Evolutionary conservation across 371 early-diverging fungal genomes (phyloP).

Genomic region (Sporodiniella umbellata): DNA sequence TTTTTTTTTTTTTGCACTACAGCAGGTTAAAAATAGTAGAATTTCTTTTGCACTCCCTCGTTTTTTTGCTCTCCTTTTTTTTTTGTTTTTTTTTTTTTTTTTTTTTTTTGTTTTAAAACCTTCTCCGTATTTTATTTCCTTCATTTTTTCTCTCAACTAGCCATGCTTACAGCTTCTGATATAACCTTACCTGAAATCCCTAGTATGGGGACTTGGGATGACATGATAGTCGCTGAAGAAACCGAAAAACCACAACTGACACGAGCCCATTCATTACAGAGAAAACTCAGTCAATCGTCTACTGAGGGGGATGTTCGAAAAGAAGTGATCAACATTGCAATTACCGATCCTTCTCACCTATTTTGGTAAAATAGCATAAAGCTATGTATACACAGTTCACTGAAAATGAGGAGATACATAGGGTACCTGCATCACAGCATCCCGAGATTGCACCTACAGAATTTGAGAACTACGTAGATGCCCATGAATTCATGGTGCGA

Average conservation of each 20-base stretch:
- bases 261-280: constrained; percentile 26
- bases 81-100: not conserved
- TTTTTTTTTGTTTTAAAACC: not conserved
- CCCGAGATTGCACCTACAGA: constrained; percentile 61
- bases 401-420: constrained; percentile 5
- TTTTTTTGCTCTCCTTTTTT: not conserved
- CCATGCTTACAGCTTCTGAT: not conserved
- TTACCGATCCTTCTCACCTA: constrained; percentile 45
- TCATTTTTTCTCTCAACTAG: not conserved
- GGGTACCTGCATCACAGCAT: constrained; percentile 64
- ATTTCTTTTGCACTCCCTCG: not conserved
- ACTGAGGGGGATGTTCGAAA: constrained; percentile 14
- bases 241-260: constrained; percentile 10
- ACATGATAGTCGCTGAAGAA: not conserved
- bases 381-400: not conserved
- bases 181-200: not conserved
- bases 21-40: not conserved
- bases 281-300: constrained; percentile 11
- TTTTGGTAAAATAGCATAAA: constrained; percentile 37
- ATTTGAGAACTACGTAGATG: constrained; percentile 49
- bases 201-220: not conserved
- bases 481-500: constrained; percentile 34
- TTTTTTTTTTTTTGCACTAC: not conserved
- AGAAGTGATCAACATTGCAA: constrained; percentile 43
- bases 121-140: not conserved